Percentiles rank a stretch among this genome's conserved stretches.
These are phyloP conservation scores for Besnoitia besnoiti DNA, from an alignment of 169 alveolate species.

Conservation along the genomic window DNA sequence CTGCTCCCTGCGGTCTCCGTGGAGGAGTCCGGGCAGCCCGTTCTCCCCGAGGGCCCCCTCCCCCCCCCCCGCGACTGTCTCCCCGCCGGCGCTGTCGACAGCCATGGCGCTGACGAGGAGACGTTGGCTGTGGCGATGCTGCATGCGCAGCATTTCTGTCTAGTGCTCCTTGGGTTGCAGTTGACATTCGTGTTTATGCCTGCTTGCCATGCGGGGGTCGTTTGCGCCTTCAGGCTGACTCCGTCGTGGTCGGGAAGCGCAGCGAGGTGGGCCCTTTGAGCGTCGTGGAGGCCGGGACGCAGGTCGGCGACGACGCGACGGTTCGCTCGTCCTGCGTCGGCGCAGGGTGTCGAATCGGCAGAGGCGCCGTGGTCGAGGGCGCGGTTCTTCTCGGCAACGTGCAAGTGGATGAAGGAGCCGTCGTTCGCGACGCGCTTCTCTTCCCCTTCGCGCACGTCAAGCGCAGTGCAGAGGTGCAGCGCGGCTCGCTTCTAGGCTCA, in stretches of 20 bases:
- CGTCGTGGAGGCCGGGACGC: neutral
- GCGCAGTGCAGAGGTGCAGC: neutral
- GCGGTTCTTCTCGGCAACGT: constrained; percentile 14
- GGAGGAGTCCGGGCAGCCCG: too few relatives aligned
- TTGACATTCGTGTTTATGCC: neutral
- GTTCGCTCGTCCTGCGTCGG: neutral
- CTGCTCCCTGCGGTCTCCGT: too few relatives aligned
- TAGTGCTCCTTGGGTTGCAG: neutral
- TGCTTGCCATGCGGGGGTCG: neutral
- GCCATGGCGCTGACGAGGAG: too few relatives aligned
- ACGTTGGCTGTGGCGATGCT: neutral
- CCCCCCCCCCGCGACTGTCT: too few relatives aligned
- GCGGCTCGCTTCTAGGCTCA: neutral
- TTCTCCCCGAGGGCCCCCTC: too few relatives aligned
- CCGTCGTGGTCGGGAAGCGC: neutral
- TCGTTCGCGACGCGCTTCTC: neutral
- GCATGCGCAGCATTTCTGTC: neutral
- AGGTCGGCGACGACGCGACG: neutral
- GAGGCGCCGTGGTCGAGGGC: neutral
- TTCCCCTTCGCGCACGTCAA: neutral
- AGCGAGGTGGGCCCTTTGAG: neutral
- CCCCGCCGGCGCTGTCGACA: too few relatives aligned
- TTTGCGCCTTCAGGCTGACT: neutral
- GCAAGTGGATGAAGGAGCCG: neutral
- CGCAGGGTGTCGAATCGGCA: neutral